Conservation (phyloP, 352 stramenopile genomes). For the Phytophthora rubi region DNA sequence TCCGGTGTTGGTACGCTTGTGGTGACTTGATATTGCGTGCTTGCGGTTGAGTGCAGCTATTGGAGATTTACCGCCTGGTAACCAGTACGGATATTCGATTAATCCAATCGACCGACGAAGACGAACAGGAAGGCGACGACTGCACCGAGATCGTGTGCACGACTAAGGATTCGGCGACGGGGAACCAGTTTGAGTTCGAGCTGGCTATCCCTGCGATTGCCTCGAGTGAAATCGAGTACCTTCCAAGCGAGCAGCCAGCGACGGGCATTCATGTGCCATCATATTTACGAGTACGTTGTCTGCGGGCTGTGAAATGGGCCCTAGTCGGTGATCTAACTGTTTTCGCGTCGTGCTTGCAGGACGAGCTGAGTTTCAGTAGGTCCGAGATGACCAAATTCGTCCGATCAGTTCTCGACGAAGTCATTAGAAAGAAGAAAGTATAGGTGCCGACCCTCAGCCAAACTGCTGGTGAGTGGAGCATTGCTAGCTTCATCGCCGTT, state of each 20-base stretch:
- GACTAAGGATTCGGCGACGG: conserved; percentile 67
- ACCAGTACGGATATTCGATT: conserved; percentile 81
- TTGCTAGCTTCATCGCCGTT: conserved; percentile 3
- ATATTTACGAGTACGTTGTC: conserved; percentile 70
- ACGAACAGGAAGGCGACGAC: conserved; percentile 49
- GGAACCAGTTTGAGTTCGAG: conserved; percentile 79
- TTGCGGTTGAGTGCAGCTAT: conserved; percentile 47
- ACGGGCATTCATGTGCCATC: conserved; percentile 63
- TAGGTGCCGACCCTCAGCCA: conserved; percentile 19
- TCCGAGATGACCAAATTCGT: conserved; percentile 88
- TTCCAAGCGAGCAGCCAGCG: conserved; percentile 65
- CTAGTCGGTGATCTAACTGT: background rate
- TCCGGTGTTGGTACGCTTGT: background rate
- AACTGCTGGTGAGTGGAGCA: conserved; percentile 10
- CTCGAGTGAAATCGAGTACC: conserved; percentile 82
- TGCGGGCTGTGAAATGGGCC: background rate
- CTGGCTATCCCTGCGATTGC: conserved; percentile 68
- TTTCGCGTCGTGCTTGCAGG: conserved; percentile 34
- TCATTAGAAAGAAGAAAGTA: conserved; percentile 78
- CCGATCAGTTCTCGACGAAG: conserved; percentile 79
- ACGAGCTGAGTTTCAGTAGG: conserved; percentile 84
- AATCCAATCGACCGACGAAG: conserved; percentile 66
- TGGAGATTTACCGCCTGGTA: conserved; percentile 80
- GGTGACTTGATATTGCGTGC: conserved; percentile 2
- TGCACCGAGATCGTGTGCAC: conserved; percentile 77